Evolutionary conservation across 2,329 filamentous ascomycete species (phyloP), one percentile per base, ranked within the genome.

Genomic region (Ploettnerulaceae sp.): DNA sequence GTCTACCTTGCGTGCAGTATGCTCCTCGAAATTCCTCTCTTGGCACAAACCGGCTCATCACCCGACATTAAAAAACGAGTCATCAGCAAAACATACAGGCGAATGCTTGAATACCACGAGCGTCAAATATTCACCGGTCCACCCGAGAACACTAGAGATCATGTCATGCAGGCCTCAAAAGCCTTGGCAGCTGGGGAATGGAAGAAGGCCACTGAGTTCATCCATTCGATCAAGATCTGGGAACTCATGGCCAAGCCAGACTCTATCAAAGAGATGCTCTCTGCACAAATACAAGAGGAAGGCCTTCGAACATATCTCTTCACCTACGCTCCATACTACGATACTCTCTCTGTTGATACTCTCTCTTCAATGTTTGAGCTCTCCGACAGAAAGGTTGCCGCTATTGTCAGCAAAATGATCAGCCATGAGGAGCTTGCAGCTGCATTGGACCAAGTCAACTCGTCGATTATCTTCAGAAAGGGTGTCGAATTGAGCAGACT

Each of bases 161-260:
- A 97, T 64, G 91, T 98, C 63, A 97, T 98, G 88, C 94, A 97
- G 74, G 91, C 90, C 11, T 95, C 93, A 51, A 96, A 97, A 74
- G 90, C 93, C 41, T 79, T 98, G 52, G 91, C 93, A 24, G 90
- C 89, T 15, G 93, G 94, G 57, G 93, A 98, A 71, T 98, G 93
- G 93, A 95, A 95, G 81, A 95, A 94, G 76, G 85, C 90, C 12
- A 90, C 84, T 17, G 79, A 86, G 53, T 93, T 95, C 69, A 90
- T 98, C 69, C 89, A 93, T 74, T 88, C 84, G 64, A 98, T 98
- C 74, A 98, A 96, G 81, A 98, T 98, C 67, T 98, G 93, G 93
- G 93, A 98, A 45, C 79, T 98, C 57, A 94, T 98, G 81, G 86
- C 90, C 48, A 84, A 93, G 68, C 79, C 86, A 18, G 88, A 91